Conservation (phyloP, 208 protist species). For the Spongospora subterranea region DNA sequence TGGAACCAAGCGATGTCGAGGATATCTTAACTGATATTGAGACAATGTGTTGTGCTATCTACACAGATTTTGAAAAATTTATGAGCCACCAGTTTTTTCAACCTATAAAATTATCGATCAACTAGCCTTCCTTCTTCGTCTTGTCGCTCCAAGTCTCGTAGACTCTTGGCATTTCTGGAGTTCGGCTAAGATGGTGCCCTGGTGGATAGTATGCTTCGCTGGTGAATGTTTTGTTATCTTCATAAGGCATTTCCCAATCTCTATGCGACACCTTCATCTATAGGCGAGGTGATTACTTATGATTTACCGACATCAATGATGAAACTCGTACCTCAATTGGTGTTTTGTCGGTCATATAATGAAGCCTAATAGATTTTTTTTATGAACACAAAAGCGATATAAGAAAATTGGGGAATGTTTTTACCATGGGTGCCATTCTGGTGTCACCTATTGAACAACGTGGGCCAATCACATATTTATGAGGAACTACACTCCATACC, state of each 20-base stretch:
- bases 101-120: neutral
- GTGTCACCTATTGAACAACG: conserved; percentile 15
- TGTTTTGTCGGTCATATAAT: conserved; percentile 37
- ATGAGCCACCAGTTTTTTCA: neutral
- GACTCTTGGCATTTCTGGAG: neutral
- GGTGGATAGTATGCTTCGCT: conserved; percentile 19
- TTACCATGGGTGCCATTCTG: conserved; percentile 48
- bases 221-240: conserved; percentile 54
- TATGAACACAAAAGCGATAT: neutral
- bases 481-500: neutral
- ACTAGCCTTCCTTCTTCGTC: too few relatives aligned
- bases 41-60: too few relatives aligned
- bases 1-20: conserved; percentile 55
- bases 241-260: conserved; percentile 4
- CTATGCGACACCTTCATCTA: neutral
- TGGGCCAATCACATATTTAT: neutral
- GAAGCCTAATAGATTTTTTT: conserved; percentile 16
- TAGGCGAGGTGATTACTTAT: neutral
- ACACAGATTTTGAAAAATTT: neutral
- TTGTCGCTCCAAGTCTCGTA: conserved; percentile 22
- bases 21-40: conserved; percentile 57
- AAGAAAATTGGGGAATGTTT: neutral
- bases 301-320: neutral
- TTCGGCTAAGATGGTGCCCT: conserved; percentile 5
- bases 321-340: conserved; percentile 4